These are phyloP conservation scores for Onygena corvina DNA, from an alignment of 2,329 filamentous ascomycete species.

Conservation along the genomic window DNA sequence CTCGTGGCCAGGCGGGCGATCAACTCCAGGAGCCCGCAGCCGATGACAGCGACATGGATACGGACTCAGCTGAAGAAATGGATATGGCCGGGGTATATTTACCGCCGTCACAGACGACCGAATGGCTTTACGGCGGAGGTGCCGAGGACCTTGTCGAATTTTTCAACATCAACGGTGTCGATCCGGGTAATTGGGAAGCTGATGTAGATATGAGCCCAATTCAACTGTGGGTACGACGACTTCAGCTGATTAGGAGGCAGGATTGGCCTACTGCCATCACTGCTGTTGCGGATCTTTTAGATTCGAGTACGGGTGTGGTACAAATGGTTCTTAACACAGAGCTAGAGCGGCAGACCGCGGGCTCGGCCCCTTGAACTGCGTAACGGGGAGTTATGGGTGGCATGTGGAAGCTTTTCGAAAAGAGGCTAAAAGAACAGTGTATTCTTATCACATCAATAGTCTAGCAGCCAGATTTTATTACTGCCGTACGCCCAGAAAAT, in stretches of 20 bases:
- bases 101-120: slow-evolving; percentile 18
- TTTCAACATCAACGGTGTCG: slow-evolving; percentile 29
- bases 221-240: slow-evolving; percentile 26
- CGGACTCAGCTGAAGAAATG: slow-evolving; percentile 5
- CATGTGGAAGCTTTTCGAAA: too few relatives aligned
- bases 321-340: slow-evolving; percentile 29
- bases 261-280: slow-evolving; percentile 25
- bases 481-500: too few relatives aligned
- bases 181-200: slow-evolving; percentile 33
- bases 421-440: too few relatives aligned
- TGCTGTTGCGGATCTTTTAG: slow-evolving; percentile 5
- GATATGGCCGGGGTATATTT: background rate
- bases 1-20: background rate
- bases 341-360: slow-evolving; percentile 21
- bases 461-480: too few relatives aligned
- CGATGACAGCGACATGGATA: background rate
- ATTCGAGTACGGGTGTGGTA: slow-evolving; percentile 18
- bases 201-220: slow-evolving; percentile 27
- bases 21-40: background rate
- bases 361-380: too few relatives aligned
- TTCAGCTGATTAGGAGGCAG: slow-evolving; percentile 21
- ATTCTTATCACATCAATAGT: too few relatives aligned
- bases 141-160: slow-evolving; percentile 27
- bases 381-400: too few relatives aligned
- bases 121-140: slow-evolving; percentile 18